Evolutionary conservation across 768 basidiomycete genomes (phyloP).

Genomic region (Clitopilus passeckerianus): DNA sequence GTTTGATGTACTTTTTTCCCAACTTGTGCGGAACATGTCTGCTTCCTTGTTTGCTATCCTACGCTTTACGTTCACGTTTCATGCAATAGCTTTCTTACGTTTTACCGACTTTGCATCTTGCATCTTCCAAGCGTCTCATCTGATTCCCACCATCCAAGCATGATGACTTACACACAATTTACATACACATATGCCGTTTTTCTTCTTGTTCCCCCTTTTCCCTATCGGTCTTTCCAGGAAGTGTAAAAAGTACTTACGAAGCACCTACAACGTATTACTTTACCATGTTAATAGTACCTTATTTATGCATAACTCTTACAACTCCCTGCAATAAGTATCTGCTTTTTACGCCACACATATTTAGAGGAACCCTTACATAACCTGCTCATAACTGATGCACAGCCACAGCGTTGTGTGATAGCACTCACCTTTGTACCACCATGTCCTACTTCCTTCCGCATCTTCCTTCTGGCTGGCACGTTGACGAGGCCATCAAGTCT

Average conservation of each 20-base stretch:
- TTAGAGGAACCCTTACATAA: neutral
- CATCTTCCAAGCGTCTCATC: neutral
- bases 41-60: neutral
- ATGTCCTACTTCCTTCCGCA: conserved; percentile 93
- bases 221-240: neutral
- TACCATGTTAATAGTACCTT: neutral
- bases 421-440: neutral
- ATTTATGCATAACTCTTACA: neutral
- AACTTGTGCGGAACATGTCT: neutral
- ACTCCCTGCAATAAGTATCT: neutral
- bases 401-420: neutral
- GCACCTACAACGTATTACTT: neutral
- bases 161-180: too few relatives aligned
- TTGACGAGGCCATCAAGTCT: conserved; percentile 97
- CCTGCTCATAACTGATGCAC: neutral
- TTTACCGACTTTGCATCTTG: neutral
- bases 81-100: neutral
- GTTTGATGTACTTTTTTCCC: conserved; percentile 21
- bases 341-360: neutral
- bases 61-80: neutral
- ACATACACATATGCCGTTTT: neutral
- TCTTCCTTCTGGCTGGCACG: conserved; percentile 93
- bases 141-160: too few relatives aligned
- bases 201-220: neutral
- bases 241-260: conserved; percentile 1